These are phyloP conservation scores for Trichoderma gamsii DNA, from an alignment of 495 filamentous ascomycete species.

Conservation along the genomic window DNA sequence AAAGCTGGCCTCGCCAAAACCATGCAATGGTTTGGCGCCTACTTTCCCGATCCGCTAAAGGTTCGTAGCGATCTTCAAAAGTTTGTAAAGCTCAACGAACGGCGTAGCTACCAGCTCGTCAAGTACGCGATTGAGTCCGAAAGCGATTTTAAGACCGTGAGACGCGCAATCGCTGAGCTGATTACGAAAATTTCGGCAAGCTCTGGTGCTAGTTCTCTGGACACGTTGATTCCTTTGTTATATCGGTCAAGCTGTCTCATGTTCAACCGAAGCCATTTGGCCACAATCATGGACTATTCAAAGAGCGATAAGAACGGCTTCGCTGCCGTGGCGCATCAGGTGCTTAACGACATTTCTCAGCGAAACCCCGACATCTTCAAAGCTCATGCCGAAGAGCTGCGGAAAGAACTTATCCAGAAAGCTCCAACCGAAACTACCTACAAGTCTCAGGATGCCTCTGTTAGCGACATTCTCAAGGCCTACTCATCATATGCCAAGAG, in stretches of 20 bases:
- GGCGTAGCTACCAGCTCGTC: conserved; percentile 83
- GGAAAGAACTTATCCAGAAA: conserved; percentile 72
- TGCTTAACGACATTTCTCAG: conserved; percentile 87
- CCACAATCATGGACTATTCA: conserved; percentile 80
- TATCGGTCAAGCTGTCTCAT: conserved; percentile 77
- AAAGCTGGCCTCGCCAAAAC: conserved; percentile 61
- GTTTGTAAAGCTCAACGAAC: conserved; percentile 87
- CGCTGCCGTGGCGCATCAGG: conserved; percentile 74
- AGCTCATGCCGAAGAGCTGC: conserved; percentile 87
- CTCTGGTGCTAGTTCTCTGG: conserved; percentile 52
- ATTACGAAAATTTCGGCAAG: conserved; percentile 64
- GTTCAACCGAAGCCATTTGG: conserved; percentile 90
- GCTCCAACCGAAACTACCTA: conserved; percentile 61
- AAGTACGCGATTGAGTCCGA: conserved; percentile 77
- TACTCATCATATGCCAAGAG: conserved; percentile 82
- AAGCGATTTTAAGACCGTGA: conserved; percentile 85
- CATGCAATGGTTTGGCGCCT: conserved; percentile 62
- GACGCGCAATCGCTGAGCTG: conserved; percentile 84
- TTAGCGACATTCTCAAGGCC: conserved; percentile 86
- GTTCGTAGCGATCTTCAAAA: conserved; percentile 70
- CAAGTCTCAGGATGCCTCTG: conserved; percentile 57
- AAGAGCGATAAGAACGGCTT: conserved; percentile 73
- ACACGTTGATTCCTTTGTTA: conserved; percentile 75
- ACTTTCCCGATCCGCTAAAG: conserved; percentile 64
- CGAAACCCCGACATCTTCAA: conserved; percentile 83